These are phyloP conservation scores for Cyamopsis tetragonoloba DNA, from an alignment of 306 rosid genomes.

Conservation along the genomic window DNA sequence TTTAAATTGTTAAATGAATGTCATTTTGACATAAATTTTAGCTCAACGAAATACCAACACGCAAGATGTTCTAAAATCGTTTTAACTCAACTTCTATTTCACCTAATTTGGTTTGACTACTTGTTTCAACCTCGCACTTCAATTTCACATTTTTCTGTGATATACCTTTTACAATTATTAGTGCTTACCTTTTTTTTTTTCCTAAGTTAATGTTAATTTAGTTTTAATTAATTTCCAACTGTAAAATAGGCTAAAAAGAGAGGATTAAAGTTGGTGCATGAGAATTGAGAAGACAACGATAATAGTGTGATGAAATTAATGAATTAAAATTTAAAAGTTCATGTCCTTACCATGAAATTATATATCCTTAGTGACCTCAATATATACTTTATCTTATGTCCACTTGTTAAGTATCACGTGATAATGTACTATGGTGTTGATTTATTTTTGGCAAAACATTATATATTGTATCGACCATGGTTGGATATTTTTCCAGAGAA, in stretches of 20 bases:
- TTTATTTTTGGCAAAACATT: slow-evolving; percentile 6
- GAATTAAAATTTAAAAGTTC: neutral
- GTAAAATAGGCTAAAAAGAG: too few species aligned
- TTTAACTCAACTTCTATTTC: neutral
- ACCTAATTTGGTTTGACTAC: neutral
- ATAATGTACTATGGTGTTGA: neutral
- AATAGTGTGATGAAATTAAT: slow-evolving; percentile 12
- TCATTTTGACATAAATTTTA: too few species aligned
- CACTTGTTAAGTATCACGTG: slow-evolving; percentile 25
- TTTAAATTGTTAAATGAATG: too few species aligned
- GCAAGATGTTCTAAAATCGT: neutral
- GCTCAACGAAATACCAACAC: too few species aligned
- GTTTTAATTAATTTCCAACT: too few species aligned
- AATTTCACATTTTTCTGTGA: neutral
- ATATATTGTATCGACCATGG: neutral
- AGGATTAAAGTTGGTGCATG: neutral
- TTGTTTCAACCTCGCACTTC: neutral
- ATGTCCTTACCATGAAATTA: neutral
- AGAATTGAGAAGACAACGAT: neutral
- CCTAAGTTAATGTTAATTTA: too few species aligned
- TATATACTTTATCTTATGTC: neutral
- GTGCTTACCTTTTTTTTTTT: neutral
- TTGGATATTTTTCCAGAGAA: neutral
- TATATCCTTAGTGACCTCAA: neutral
- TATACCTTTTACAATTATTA: neutral